Conservation (phyloP, 371 early-diverging fungal genomes). For the Dichotomocladium elegans region DNA sequence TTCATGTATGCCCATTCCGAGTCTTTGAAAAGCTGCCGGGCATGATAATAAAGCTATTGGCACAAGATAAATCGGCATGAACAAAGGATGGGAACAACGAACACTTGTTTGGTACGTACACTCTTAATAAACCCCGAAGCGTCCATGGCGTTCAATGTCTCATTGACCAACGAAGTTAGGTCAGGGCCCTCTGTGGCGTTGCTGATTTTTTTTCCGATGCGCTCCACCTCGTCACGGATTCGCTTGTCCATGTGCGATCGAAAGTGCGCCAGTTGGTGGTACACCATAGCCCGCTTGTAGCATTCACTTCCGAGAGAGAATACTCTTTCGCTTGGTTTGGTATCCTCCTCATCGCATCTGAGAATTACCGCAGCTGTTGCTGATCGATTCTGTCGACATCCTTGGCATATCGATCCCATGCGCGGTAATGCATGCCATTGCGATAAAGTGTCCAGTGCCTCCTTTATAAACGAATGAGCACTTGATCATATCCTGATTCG, state of each 20-base stretch:
- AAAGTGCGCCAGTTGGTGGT: slow-evolving; percentile 18
- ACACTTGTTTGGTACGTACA: not conserved
- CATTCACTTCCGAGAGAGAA: slow-evolving; percentile 16
- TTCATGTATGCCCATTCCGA: not conserved
- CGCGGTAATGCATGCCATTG: not conserved
- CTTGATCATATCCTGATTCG: too few species aligned
- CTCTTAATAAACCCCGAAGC: slow-evolving; percentile 5
- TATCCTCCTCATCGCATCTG: not conserved
- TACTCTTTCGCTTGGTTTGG: not conserved
- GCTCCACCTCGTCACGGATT: slow-evolving; percentile 12
- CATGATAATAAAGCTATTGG: not conserved
- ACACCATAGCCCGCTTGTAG: slow-evolving; percentile 17
- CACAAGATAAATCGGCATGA: not conserved
- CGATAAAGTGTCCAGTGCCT: slow-evolving; percentile 15
- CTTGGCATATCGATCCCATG: slow-evolving; percentile 8
- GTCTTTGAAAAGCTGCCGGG: not conserved
- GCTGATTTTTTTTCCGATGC: not conserved
- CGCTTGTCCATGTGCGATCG: slow-evolving; percentile 12
- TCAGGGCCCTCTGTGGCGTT: too few species aligned
- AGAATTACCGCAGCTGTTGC: slow-evolving; percentile 6
- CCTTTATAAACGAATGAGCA: not conserved
- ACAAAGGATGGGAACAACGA: too few species aligned
- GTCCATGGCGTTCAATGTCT: slow-evolving; percentile 2
- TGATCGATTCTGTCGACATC: slow-evolving; percentile 13
- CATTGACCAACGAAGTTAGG: too few species aligned